phyloP scores from a whole-genome alignment of 2,329 filamentous ascomycete species.

The Penicillium sp. region DNA sequence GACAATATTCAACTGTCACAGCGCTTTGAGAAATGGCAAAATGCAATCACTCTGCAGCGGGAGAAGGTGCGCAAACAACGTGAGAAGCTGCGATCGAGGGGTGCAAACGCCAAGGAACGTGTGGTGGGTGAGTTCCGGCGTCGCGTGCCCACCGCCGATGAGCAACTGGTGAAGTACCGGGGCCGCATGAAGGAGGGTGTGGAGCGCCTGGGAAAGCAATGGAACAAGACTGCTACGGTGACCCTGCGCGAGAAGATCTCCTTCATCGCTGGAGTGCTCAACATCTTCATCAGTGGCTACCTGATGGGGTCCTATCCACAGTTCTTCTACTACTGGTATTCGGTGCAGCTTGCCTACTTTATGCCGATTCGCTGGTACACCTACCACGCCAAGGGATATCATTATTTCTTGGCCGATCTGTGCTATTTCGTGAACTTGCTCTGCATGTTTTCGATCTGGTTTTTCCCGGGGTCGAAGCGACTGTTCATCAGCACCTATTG shows the following conservation, averaged over 20 bases:
- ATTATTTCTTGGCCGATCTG: slow-evolving; percentile 94
- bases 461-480: slow-evolving; percentile 82
- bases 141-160: slow-evolving; percentile 77
- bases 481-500: slow-evolving; percentile 91
- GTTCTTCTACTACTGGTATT: slow-evolving; percentile 91
- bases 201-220: slow-evolving; percentile 76
- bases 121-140: slow-evolving; percentile 92
- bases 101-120: slow-evolving; percentile 73
- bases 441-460: slow-evolving; percentile 74
- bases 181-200: slow-evolving; percentile 81
- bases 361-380: slow-evolving; percentile 93
- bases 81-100: slow-evolving; percentile 69
- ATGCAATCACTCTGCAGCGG: slow-evolving; percentile 72
- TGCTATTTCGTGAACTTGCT: slow-evolving; percentile 98
- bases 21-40: slow-evolving; percentile 84
- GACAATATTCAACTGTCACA: slow-evolving; percentile 88
- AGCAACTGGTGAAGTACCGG: slow-evolving; percentile 86
- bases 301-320: slow-evolving; percentile 80
- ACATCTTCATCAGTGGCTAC: slow-evolving; percentile 95
- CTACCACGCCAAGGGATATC: slow-evolving; percentile 85
- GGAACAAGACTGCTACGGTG: slow-evolving; percentile 85
- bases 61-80: slow-evolving; percentile 78
- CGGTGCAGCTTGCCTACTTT: slow-evolving; percentile 79
- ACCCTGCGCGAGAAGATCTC: slow-evolving; percentile 88
- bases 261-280: slow-evolving; percentile 93